Percentiles rank a stretch among this genome's conserved stretches.
Conservation (phyloP, 2,329 filamentous ascomycete genomes). For the Lithohypha guttulata region DNA sequence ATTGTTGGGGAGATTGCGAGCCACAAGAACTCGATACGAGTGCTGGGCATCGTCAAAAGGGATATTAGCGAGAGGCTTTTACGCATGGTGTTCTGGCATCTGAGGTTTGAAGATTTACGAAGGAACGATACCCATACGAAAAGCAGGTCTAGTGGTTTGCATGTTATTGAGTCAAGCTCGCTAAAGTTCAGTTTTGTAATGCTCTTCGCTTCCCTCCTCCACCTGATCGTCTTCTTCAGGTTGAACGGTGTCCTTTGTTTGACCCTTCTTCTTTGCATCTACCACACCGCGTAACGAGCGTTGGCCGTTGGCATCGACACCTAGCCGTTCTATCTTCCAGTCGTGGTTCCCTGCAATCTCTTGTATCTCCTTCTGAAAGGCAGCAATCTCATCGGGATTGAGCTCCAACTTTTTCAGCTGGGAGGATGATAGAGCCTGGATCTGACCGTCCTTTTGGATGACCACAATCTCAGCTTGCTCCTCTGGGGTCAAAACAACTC, state of each 20-base stretch:
- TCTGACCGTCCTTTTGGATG: slow-evolving; percentile 49
- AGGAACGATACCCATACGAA: too few species aligned
- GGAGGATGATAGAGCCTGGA: slow-evolving; percentile 51
- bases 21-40: too few species aligned
- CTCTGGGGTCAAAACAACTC: slow-evolving; percentile 43
- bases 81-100: too few species aligned
- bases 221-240: slow-evolving; percentile 23
- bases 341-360: slow-evolving; percentile 57
- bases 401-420: slow-evolving; percentile 60
- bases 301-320: slow-evolving; percentile 52
- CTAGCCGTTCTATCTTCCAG: slow-evolving; percentile 70
- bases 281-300: slow-evolving; percentile 62
- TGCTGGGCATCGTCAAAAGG: too few species aligned
- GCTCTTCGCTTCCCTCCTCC: slow-evolving; percentile 29
- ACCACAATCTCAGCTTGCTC: slow-evolving; percentile 40
- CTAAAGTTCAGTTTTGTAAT: slow-evolving; percentile 28
- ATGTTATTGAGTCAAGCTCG: too few species aligned
- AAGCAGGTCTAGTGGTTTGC: background rate
- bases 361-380: slow-evolving; percentile 57
- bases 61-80: too few species aligned
- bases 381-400: slow-evolving; percentile 55
- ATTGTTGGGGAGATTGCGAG: background rate
- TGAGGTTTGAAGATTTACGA: too few species aligned
- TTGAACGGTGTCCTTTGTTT: slow-evolving; percentile 35
- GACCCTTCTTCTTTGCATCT: slow-evolving; percentile 7